Evolutionary conservation across 2,329 filamentous ascomycete genomes (phyloP), one percentile per base, ranked within the genome.

Genomic region (Colletotrichum costaricense): DNA sequence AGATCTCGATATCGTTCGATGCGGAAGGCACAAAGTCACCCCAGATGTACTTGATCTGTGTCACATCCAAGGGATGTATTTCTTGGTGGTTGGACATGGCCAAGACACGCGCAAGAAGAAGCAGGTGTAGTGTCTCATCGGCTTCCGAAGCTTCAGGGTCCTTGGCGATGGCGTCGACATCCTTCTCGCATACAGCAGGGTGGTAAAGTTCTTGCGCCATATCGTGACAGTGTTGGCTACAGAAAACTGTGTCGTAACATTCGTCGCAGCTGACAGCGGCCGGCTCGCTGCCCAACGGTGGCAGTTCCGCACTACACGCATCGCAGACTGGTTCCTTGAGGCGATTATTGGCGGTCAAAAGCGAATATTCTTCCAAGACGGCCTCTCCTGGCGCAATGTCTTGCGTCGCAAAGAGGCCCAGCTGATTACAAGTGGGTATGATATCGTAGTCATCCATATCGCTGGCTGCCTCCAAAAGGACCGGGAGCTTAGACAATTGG

Each of bases 281-380:
- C 63, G 79, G 85, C 9, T 88, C 82, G 63, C 81, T 81, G 33
- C 84, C 84, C 30, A 94, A 84, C 0, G 88, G 87, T 0, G 93
- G 94, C 6, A 97, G 88, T 28, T 91, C 90, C 8, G 89, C 88
- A 78, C 95, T 95, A 81, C 96, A 98, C 16, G 95, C 95, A 82
- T 98, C 96, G 82, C 96, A 98, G 35, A 96, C 89, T 5, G 93
- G 88, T 75, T 97, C 95, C 80, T 97, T 95, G 14, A 97, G 89
- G 35, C 95, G 92, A 80, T 97, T 97, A 77, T 96, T 97, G 58
- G 94, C 95, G 2, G 95, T 98, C 54, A 99, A 86, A 8, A 98
- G 88, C 9, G 95, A 97, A 74, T 93, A 94, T 80, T 99, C 97
- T 60, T 90, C 86, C 35, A 99, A 88, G 2, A 98, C 91, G 6